A percentile compares a stretch with the other conserved stretches of the same genome.
Conservation (phyloP, 108 stramenopile species). For the Skeletonema tropicum region DNA sequence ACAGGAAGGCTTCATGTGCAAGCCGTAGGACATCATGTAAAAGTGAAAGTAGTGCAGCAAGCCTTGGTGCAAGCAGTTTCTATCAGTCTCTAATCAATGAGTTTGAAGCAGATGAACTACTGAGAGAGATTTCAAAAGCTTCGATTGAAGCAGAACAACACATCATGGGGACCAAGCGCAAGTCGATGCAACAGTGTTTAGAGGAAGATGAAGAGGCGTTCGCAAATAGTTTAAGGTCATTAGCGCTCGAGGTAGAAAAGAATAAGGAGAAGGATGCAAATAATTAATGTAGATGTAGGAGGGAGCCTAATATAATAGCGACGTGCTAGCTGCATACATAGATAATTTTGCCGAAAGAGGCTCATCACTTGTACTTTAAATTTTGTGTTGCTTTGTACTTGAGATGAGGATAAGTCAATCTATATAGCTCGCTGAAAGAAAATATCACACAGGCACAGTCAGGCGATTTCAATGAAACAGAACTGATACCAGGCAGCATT, state of each 20-base stretch:
- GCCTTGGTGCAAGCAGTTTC: background rate
- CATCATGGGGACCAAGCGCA: background rate
- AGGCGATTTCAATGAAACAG: background rate
- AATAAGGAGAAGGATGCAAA: background rate
- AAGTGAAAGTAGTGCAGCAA: background rate
- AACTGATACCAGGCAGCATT: background rate
- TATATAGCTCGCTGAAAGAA: background rate
- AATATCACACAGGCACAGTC: background rate
- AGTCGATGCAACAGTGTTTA: background rate
- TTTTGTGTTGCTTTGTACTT: background rate
- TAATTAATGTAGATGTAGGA: too few species aligned
- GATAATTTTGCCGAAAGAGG: too few species aligned
- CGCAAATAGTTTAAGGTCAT: background rate
- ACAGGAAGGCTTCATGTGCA: background rate
- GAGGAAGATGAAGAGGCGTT: background rate
- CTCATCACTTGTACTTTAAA: too few species aligned
- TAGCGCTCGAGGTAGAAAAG: background rate
- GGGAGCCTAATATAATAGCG: too few species aligned
- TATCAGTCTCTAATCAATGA: background rate
- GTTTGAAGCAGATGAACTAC: background rate
- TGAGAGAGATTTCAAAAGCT: background rate
- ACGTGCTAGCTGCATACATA: too few species aligned
- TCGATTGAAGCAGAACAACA: background rate
- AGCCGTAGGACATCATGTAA: background rate
- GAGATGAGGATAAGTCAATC: background rate